These are phyloP conservation scores for Ustilago tritici DNA, from an alignment of 1,284 basidiomycete genomes.

Conservation along the genomic window DNA sequence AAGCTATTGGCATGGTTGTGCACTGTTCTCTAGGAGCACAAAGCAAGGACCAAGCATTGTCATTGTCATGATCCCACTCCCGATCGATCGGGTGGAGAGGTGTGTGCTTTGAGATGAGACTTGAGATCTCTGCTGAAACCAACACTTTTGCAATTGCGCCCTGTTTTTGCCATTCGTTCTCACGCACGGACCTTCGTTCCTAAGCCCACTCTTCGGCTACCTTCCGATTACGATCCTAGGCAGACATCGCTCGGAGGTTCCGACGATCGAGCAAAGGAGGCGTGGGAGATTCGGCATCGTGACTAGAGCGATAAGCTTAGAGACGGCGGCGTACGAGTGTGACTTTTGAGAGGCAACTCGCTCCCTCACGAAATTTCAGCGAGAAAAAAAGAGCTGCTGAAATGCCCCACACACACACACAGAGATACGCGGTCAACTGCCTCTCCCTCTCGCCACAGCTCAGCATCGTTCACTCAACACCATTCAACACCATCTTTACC, in stretches of 20 bases:
- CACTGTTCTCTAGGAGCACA: constrained; percentile 30
- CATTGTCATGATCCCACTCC: not conserved
- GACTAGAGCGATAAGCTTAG: not conserved
- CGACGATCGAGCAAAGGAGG: not conserved
- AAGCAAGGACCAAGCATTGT: not conserved
- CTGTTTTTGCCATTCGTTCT: not conserved
- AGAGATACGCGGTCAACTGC: not conserved
- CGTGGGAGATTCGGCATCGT: not conserved
- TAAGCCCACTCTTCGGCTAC: not conserved
- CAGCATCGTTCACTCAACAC: constrained; percentile 3
- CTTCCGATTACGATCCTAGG: not conserved
- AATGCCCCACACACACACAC: not conserved
- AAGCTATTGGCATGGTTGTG: constrained; percentile 31
- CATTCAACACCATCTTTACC: not conserved
- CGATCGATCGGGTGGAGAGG: not conserved
- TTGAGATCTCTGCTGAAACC: constrained; percentile 3
- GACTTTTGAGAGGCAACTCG: not conserved
- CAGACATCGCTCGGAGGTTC: not conserved
- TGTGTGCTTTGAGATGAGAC: constrained; percentile 2
- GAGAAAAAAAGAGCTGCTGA: not conserved
- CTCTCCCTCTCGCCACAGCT: not conserved
- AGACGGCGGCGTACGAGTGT: not conserved
- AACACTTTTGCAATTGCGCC: not conserved
- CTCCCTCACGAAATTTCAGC: not conserved
- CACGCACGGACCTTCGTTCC: not conserved